Percentiles rank a stretch among this genome's conserved stretches.
Conservation (phyloP, 139 green algal species). For the Pleodorina starrii region DNA sequence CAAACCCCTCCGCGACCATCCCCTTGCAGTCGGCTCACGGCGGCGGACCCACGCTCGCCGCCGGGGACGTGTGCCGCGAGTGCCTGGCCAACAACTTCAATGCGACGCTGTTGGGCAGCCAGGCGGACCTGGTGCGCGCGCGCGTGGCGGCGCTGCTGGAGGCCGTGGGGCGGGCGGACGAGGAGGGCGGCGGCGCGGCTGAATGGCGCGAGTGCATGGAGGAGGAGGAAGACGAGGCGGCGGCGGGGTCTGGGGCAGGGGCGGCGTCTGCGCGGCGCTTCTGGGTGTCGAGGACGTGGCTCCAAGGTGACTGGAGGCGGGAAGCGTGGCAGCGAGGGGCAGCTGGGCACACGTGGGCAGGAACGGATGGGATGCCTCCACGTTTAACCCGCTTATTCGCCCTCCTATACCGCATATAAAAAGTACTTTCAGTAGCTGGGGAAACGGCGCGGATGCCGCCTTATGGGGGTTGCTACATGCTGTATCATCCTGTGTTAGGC, state of each 20-base stretch:
- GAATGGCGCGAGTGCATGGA: neutral
- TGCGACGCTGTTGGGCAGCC: neutral
- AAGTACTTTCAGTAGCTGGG: no score
- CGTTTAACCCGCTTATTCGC: no score
- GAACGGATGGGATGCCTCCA: no score
- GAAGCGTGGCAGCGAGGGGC: no score
- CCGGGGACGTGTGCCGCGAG: conserved; percentile 29
- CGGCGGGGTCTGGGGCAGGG: no score
- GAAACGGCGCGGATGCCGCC: no score
- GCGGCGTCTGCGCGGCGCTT: neutral
- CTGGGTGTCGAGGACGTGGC: conserved; percentile 31
- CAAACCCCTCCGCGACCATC: no score
- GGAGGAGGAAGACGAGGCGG: neutral
- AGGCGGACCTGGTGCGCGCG: conserved; percentile 12
- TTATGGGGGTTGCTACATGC: no score
- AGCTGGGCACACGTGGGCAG: no score
- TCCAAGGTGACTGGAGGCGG: no score
- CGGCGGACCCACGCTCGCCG: conserved; percentile 57
- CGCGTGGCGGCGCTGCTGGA: conserved; percentile 26
- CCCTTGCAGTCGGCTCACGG: conserved; percentile 13
- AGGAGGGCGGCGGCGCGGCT: neutral
- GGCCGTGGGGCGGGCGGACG: neutral
- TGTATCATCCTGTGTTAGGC: no score
- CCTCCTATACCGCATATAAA: no score
- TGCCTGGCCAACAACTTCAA: conserved; percentile 22